These are phyloP conservation scores for Podospora pseudocomata DNA, from an alignment of 495 filamentous ascomycete genomes.

Conservation along the genomic window DNA sequence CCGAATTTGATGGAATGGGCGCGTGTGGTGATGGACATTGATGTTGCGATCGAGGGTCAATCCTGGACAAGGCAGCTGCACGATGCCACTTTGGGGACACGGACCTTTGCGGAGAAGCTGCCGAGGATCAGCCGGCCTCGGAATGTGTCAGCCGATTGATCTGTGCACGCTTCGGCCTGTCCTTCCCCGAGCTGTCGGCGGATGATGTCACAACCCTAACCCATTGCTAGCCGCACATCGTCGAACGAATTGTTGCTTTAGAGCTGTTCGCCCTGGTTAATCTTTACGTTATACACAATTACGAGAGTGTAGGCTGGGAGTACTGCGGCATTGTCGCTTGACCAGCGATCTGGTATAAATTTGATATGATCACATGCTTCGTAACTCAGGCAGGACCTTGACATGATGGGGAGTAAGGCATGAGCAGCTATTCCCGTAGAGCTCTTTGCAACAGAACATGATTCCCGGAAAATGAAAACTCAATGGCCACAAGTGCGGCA, in stretches of 20 bases:
- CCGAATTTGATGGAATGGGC: slow-evolving; percentile 25
- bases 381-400: background rate
- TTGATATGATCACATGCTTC: background rate
- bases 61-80: slow-evolving; percentile 1
- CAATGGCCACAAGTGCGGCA: slow-evolving; percentile 4
- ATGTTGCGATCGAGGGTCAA: slow-evolving; percentile 19
- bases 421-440: background rate
- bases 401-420: background rate
- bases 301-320: too few relatives aligned
- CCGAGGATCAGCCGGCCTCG: slow-evolving; percentile 13
- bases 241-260: background rate
- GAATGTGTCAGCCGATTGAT: background rate
- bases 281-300: too few relatives aligned
- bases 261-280: too few relatives aligned
- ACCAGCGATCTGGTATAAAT: background rate
- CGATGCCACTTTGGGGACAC: background rate
- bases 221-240: background rate
- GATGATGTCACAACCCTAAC: slow-evolving; percentile 8
- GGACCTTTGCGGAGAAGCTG: background rate
- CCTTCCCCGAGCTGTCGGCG: background rate
- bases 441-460: background rate
- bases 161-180: background rate
- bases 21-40: slow-evolving; percentile 10
- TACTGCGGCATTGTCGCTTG: too few relatives aligned
- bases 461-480: slow-evolving; percentile 4